Evolutionary conservation across 306 rosid genomes (phyloP), one percentile per base, ranked within the genome.

Genomic region (Alnus glutinosa): DNA sequence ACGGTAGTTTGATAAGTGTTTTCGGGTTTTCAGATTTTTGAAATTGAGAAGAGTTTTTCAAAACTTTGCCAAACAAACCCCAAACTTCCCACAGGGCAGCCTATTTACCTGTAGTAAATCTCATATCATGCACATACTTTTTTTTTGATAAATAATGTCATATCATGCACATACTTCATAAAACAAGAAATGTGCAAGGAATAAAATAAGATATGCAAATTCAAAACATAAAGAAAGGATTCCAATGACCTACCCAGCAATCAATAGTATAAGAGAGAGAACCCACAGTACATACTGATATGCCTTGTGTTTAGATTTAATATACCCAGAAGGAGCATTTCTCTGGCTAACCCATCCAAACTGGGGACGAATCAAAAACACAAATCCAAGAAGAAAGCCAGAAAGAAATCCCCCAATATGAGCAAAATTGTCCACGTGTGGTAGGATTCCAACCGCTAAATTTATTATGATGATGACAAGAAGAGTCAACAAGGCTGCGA

Each of bases 401-500:
- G 97, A 84, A 71, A 88, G 49, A 79, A 93, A 91, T 75, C 98
- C 98, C 73, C 98, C 98, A 61, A 91, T 87, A 79, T 93, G 98
- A 77, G 98, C 94, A 81, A 89, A 93, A 79, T 91, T 93, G 88
- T 93, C 97, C 36, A 91, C 92, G 9, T 91, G 98, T n/a, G 98
- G 98, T 76, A 93, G 98, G 76, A 91, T 46, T 79, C 98, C 98
- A 79, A 90, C 83, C 4, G 92, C 94, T 80, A 93, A 90, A 84
- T 93, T 93, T 78, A 93, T 71, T 37, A 74, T 32, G 61, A 91
- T 74, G 44, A 93, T 87, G 75, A 91, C 46, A 37, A 87, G 16
- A 78, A 91, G 94, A 70, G 92, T 89, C 76, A 83, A 59, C 85
- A 93, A 85, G 0, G 98, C 93, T 32, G 90, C 92, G 6, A 83